phyloP scores from a whole-genome alignment of 495 filamentous ascomycete genomes.

The Penicillium psychrofluorescens region DNA sequence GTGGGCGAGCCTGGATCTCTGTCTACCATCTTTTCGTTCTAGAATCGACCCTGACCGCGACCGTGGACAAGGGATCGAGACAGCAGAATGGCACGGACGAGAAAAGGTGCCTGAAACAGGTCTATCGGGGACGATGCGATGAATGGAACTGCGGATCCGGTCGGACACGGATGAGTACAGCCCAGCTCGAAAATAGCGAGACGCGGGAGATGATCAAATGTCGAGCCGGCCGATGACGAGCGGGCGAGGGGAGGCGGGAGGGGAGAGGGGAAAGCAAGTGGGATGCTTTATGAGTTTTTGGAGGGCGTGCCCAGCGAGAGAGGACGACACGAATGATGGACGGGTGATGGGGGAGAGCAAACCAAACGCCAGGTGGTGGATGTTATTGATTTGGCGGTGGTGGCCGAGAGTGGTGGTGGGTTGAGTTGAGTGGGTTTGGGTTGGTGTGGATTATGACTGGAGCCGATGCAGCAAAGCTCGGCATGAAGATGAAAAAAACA shows the following conservation, averaged over 20 bases:
- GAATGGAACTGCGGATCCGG: not conserved
- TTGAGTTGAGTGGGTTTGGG: slow-evolving; percentile 4
- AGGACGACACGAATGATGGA: too few relatives aligned
- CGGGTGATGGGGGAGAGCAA: slow-evolving; percentile 12
- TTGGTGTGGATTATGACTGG: slow-evolving; percentile 15
- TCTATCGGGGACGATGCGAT: not conserved
- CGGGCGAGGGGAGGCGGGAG: slow-evolving; percentile 1
- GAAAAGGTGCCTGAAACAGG: slow-evolving; percentile 4
- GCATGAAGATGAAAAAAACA: slow-evolving; percentile 6
- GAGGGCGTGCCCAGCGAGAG: too few relatives aligned
- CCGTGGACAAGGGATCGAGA: not conserved
- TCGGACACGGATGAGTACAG: not conserved
- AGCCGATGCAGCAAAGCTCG: slow-evolving; percentile 17
- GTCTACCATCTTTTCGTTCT: slow-evolving; percentile 82
- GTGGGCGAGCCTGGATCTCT: slow-evolving; percentile 87
- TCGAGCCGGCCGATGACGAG: not conserved
- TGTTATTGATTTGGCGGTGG: too few relatives aligned
- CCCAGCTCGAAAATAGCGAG: not conserved
- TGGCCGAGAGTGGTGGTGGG: too few relatives aligned
- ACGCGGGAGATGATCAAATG: too few relatives aligned
- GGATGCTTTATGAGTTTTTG: not conserved
- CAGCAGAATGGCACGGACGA: not conserved
- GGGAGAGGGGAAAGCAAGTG: slow-evolving; percentile 7
- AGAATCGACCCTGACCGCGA: slow-evolving; percentile 21
- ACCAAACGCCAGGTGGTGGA: not conserved